Base-by-base conservation (phyloP, 1,139 yeast genomes). In the Arxiozyma heterogenica region DNA sequence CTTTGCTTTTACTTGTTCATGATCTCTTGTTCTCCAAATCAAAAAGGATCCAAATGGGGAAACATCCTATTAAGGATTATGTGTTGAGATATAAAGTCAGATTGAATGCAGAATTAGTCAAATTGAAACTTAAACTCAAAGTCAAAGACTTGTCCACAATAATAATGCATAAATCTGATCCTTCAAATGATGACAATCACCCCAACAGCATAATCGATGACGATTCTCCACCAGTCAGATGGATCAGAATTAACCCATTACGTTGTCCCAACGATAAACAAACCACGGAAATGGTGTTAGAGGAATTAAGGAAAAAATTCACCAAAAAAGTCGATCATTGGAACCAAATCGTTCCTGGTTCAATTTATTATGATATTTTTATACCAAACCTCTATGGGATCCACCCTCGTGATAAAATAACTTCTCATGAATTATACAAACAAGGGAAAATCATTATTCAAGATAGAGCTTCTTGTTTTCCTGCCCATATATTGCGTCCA, bases 381-480 rank as follows among this genome's bases (percentile, higher is more conserved):
- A 82, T 94, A 23, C 86, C 90, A 3, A 75, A 86, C 59, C 73
- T 94, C 39, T 90, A 78, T 67, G 98, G 98, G 3, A 77, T 93
- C 3, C 86, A 84, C 61, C 95, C 96, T 11, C 71, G 75, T 55
- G 89, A 84, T 58, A 79, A 81, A 61, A 71, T 89, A 25, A 84
- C 91, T 23, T 67, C 79, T 1, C 78, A 85, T 9, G 79, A 78
- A 30, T 80, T 88, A 0, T 93, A 93, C 69, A 74, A 79, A 54
- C 72, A 75, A 12, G 98, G 98, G 0, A 78, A 83, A 52, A 74
- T 93, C 22, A 90, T 94, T 55, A 88, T 93, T 56, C 99, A 93
- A 70, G 98, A 93, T 66, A 75, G 98, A 51, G 97, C 98, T 0
- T 90, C 97, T 3, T 93, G 98, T 68, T 89, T 93, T 65, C 99